A percentile compares a stretch with the other conserved stretches of the same genome.
phyloP scores from a whole-genome alignment of 148 eudicot genomes.

The Amaranthus hypochondriacus region DNA sequence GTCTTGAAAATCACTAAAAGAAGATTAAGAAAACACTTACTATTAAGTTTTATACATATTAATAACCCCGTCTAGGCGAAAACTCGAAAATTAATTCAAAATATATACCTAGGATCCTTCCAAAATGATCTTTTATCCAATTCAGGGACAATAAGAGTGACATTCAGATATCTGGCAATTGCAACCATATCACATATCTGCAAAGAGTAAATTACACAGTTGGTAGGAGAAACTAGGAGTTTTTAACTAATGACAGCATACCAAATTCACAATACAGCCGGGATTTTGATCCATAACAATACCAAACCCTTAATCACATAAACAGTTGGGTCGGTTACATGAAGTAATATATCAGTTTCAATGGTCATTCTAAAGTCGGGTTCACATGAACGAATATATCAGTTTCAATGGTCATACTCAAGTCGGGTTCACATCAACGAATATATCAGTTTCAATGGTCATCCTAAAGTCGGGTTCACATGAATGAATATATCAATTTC shows the following conservation, averaged over 20 bases:
- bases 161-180: conserved; percentile 61
- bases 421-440: too few species aligned
- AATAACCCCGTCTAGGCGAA: neutral
- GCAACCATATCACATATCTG: conserved; percentile 83
- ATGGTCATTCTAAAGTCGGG: too few species aligned
- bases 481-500: too few species aligned
- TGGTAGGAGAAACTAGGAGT: neutral
- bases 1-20: conserved; percentile 60
- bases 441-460: too few species aligned
- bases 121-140: conserved; percentile 74
- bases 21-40: conserved; percentile 4
- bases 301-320: too few species aligned
- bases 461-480: too few species aligned
- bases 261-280: neutral
- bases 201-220: conserved; percentile 8
- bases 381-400: too few species aligned
- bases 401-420: too few species aligned
- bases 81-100: neutral
- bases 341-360: neutral
- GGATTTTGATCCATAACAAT: too few species aligned
- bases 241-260: neutral
- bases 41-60: neutral
- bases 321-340: neutral
- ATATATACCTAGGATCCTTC: conserved; percentile 53
- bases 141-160: conserved; percentile 62